These are phyloP conservation scores for Ichthyophthirius multifiliis DNA, from an alignment of 169 alveolate genomes.

Conservation along the genomic window DNA sequence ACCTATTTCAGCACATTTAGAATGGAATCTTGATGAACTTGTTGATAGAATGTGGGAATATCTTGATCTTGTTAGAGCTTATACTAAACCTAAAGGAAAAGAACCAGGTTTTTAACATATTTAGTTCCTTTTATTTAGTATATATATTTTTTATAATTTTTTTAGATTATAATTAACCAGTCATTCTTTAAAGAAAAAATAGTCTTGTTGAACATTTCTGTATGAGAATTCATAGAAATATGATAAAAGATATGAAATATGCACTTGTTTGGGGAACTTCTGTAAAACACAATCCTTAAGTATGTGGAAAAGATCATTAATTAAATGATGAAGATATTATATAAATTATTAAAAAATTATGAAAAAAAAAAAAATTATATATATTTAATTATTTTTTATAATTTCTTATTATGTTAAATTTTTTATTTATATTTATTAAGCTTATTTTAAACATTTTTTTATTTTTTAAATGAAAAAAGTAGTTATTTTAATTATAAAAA, in stretches of 20 bases:
- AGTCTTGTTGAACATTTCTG: constrained; percentile 83
- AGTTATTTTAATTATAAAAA: too few relatives aligned
- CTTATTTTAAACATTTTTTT: too few relatives aligned
- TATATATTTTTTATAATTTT: neutral
- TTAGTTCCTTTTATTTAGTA: neutral
- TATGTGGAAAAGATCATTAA: constrained; percentile 94
- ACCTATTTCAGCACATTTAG: constrained; percentile 87
- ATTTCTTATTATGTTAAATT: too few relatives aligned
- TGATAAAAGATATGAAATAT: constrained; percentile 61
- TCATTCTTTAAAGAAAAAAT: constrained; percentile 88
- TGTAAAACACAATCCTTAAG: constrained; percentile 96
- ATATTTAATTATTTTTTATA: too few relatives aligned
- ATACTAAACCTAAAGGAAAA: constrained; percentile 98
- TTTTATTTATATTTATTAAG: too few relatives aligned
- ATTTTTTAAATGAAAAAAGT: too few relatives aligned
- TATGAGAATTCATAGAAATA: constrained; percentile 59
- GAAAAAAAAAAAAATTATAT: too few relatives aligned
- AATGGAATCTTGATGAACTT: constrained; percentile 96
- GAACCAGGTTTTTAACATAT: constrained; percentile 71
- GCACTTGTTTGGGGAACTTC: constrained; percentile 97
- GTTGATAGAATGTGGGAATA: constrained; percentile 97
- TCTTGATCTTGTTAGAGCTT: constrained; percentile 94
- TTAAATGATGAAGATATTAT: constrained; percentile 74
- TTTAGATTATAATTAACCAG: constrained; percentile 94
- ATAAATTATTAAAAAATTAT: constrained; percentile 56